Evolutionary conservation across 1,139 yeast species (phyloP).

Genomic region (Diutina siamensis): DNA sequence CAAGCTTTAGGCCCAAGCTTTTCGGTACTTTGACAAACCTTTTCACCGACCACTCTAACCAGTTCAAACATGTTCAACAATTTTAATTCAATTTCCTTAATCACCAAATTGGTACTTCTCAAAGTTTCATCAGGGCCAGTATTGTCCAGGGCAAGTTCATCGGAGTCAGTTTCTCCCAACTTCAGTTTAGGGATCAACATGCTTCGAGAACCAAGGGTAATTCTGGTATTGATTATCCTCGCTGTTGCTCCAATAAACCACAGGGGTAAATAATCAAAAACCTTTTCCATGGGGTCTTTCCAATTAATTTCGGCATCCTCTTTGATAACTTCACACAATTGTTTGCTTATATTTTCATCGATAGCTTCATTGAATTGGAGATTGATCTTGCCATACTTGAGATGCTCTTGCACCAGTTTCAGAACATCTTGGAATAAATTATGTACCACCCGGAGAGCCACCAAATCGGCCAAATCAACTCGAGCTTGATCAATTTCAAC

Average conservation of each 20-base stretch:
- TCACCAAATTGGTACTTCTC: slow-evolving; percentile 10
- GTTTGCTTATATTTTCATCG: background rate
- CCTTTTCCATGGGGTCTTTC: background rate
- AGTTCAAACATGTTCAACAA: background rate
- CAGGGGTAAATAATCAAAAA: slow-evolving; percentile 32
- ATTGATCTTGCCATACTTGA: slow-evolving; percentile 22
- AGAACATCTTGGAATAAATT: slow-evolving; percentile 19
- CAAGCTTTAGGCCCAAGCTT: background rate
- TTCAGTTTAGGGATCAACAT: slow-evolving; percentile 31
- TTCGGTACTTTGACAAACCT: background rate
- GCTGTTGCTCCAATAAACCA: slow-evolving; percentile 34
- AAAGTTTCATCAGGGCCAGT: slow-evolving; percentile 17
- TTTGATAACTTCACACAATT: background rate
- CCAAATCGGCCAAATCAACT: slow-evolving; percentile 21
- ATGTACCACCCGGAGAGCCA: slow-evolving; percentile 23
- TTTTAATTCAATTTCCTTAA: slow-evolving; percentile 7
- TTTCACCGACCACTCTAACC: background rate
- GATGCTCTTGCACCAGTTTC: slow-evolving; percentile 16
- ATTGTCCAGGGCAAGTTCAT: slow-evolving; percentile 24
- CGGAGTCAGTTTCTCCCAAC: slow-evolving; percentile 23
- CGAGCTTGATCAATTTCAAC: slow-evolving; percentile 15
- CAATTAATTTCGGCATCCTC: background rate
- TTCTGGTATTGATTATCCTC: slow-evolving; percentile 17
- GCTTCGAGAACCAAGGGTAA: slow-evolving; percentile 49
- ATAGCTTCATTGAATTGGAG: slow-evolving; percentile 18